Evolutionary conservation across 768 basidiomycete genomes (phyloP), one percentile per base, ranked within the genome.

Genomic region (Naematelia encephala): DNA sequence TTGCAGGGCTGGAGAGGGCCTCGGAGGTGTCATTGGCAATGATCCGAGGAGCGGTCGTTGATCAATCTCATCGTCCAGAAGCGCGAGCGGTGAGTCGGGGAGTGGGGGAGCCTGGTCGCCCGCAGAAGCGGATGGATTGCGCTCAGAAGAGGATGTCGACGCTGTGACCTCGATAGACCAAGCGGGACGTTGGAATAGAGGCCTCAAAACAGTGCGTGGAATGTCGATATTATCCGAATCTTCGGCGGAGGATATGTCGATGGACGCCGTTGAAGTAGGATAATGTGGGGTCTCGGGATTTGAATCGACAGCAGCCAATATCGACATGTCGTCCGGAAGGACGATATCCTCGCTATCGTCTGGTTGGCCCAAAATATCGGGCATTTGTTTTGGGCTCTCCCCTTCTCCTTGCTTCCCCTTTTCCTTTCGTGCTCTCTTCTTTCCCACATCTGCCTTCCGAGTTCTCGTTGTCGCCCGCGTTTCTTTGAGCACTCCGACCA

Each of bases 331-430:
- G n/a, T n/a, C n/a, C n/a, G n/a, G n/a, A n/a, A n/a, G n/a, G n/a
- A n/a, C n/a, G n/a, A n/a, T n/a, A n/a, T n/a, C n/a, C n/a, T n/a
- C n/a, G n/a, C n/a, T n/a, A n/a, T n/a, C n/a, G n/a, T n/a, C n/a
- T n/a, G n/a, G n/a, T n/a, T n/a, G n/a, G n/a, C n/a, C n/a, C n/a
- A n/a, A n/a, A n/a, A n/a, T n/a, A n/a, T n/a, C n/a, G n/a, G n/a
- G n/a, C n/a, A n/a, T n/a, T n/a, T n/a, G n/a, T n/a, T n/a, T n/a
- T n/a, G n/a, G n/a, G n/a, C n/a, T n/a, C n/a, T n/a, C n/a, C n/a
- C 55, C 21, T 27, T 56, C 13, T 62, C 61, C n/a, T 47, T 19
- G 5, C 46, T 25, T 47, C 46, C 46, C 19, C 8, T 47, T 19
- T 19, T 47, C 34, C 8, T 47, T 19, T 11, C 10, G 8, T 5